These are phyloP conservation scores for Penicillium sp. DNA, from an alignment of 2,329 filamentous ascomycete species.

Conservation along the genomic window DNA sequence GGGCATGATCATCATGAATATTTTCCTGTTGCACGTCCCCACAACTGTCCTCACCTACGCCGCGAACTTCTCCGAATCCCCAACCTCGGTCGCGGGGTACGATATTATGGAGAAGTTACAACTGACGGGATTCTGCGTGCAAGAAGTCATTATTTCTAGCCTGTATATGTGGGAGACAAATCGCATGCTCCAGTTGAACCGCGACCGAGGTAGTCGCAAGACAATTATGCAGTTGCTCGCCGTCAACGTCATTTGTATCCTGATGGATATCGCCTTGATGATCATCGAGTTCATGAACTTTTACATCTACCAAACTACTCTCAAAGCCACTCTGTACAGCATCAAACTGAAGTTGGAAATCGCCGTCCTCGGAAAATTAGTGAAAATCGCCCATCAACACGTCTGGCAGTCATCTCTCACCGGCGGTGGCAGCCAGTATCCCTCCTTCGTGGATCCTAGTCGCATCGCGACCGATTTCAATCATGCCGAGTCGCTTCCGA, in stretches of 20 bases:
- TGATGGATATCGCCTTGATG: conserved; percentile 51
- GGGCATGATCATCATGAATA: conserved; percentile 62
- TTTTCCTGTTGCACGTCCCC: conserved; percentile 55
- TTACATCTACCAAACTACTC: conserved; percentile 43
- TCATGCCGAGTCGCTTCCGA: conserved; percentile 13
- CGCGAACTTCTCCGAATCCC: conserved; percentile 25
- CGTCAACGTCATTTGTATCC: conserved; percentile 51
- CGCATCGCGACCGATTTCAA: conserved; percentile 20
- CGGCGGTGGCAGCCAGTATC: conserved; percentile 16
- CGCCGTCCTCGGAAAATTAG: conserved; percentile 55
- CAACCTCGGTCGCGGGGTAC: conserved; percentile 25
- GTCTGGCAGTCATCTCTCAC: conserved; percentile 24
- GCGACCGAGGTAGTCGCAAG: conserved; percentile 30
- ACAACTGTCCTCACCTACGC: conserved; percentile 59
- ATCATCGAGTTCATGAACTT: conserved; percentile 45
- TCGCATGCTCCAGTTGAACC: conserved; percentile 35
- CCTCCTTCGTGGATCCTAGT: conserved; percentile 28
- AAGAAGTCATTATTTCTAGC: conserved; percentile 50
- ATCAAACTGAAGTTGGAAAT: conserved; percentile 57
- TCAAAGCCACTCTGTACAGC: conserved; percentile 41
- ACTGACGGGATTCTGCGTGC: conserved; percentile 45
- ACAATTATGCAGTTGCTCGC: conserved; percentile 60
- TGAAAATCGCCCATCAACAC: conserved; percentile 36
- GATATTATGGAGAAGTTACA: conserved; percentile 43
- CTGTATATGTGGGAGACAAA: conserved; percentile 58